Evolutionary conservation across 2,329 filamentous ascomycete species (phyloP), one percentile per base, ranked within the genome.

Genomic region (Trichophyton simii): DNA sequence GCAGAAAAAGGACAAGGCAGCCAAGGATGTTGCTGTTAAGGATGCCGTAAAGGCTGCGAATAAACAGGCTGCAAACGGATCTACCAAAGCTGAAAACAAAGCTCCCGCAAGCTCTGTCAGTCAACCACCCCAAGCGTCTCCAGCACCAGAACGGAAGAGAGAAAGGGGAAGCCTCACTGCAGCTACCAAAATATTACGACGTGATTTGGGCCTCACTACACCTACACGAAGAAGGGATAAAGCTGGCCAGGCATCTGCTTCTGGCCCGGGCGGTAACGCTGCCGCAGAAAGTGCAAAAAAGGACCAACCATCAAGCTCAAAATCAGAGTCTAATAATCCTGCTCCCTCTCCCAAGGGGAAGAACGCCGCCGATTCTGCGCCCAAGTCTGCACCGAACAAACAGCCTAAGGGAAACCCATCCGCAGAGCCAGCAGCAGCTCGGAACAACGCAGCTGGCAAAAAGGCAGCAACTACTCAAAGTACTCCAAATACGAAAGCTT

Each of bases 41-140:
- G 86, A 87, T 64, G 80, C 82, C 13, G 78, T 83, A 58, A 86
- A 84, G 67, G 78, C 79, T 5, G 74, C 81, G 13, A 83, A 79
- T 71, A 75, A 73, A 64, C 68, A 73, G 63, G 67, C 67, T 44
- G 64, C 68, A 62, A 62, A 71, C 72, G 69, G 78, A 71, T 59
- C 66, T 63, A 66, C 73, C 15, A 55, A 55, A 20, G 1, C 52
- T 20, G 52, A 55, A 13, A 55, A 28, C 18, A 68, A 62, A 69
- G 69, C 2, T 20, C 34, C 59, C 31, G 57, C 57, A 59, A 57
- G 57, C 58, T 13, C 50, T 18, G 38, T 52, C 8, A 28, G 9
- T 38, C 41, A 7, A 28, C 11, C 18, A 25, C 15, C 22, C 2
- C 55, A 9, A 13, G 11, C 55, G 2, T 18, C 34, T 31, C 34